Evolutionary conservation across 805 yeast species (phyloP).

Genomic region (Metschnikowia cubensis): DNA sequence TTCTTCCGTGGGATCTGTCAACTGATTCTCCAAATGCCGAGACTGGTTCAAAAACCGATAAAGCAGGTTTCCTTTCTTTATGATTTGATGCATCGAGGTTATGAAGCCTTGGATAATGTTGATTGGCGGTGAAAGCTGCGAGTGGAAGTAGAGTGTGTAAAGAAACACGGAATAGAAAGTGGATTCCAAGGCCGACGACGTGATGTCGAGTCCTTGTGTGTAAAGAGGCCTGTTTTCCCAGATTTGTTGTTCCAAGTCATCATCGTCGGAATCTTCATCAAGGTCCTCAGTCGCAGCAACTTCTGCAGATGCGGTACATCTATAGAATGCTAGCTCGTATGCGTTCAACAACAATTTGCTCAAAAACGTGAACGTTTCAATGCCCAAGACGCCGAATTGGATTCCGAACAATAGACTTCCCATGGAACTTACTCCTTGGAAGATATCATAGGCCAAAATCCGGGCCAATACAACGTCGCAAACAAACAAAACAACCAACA

Average conservation of each 20-base stretch:
- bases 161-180: conserved; percentile 29
- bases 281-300: background rate
- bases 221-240: conserved; percentile 71
- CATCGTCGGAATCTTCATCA: conserved; percentile 16
- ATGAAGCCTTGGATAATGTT: conserved; percentile 42
- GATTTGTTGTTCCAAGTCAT: conserved; percentile 47
- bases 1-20: conserved; percentile 57
- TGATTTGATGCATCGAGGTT: conserved; percentile 36
- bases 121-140: conserved; percentile 31
- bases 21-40: conserved; percentile 57
- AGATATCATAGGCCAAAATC: conserved; percentile 53
- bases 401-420: conserved; percentile 67
- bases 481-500: conserved; percentile 41
- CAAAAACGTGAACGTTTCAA: conserved; percentile 46
- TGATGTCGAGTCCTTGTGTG: conserved; percentile 53
- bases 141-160: conserved; percentile 32
- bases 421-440: conserved; percentile 48
- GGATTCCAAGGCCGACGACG: conserved; percentile 39
- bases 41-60: conserved; percentile 51
- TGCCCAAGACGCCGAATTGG: conserved; percentile 63
- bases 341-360: conserved; percentile 49
- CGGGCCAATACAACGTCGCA: conserved; percentile 52
- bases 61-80: conserved; percentile 38
- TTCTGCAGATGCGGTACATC: conserved; percentile 17
- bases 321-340: conserved; percentile 49